Base-by-base conservation (phyloP, 2,329 filamentous ascomycete species). In the Alternaria sp. region DNA sequence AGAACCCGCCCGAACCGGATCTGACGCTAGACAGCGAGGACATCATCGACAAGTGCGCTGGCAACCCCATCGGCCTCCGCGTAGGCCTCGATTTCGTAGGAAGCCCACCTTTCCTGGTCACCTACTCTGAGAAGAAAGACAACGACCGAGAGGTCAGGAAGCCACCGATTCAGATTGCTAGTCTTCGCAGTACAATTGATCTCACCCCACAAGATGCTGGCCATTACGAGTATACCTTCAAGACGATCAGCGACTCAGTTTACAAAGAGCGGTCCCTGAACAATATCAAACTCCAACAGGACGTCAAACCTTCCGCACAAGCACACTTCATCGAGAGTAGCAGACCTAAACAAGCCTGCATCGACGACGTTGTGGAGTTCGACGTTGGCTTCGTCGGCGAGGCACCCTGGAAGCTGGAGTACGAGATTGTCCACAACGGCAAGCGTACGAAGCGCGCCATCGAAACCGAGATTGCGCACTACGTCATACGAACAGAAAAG, bases 41-140 rank as follows among this genome's bases (percentile, higher is more conserved):
- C 62, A 93, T 99, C 41, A 90, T 92, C 51, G 95, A 99, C 77
- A 96, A 96, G 74, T 99, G 95, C 75, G 94, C 93, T 34, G 93
- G 93, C 46, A 97, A 93, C 72, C 92, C 95, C 0, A 91, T 99
- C 61, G 95, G 95, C 39, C 84, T 99, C 54, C 86, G 90, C 10
- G 91, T 99, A 40, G 90, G 95, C 71, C 81, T 99, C 49, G 93
- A 98, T 73, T 83, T 99, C 37, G 90, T 94, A 28, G 95, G 95
- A 60, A 96, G 93, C 0, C 94, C 96, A 44, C 94, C 94, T 1
- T 99, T 99, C 79, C 82, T 83, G n/a, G 83, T 99, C 44, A 82
- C 83, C 23, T 99, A 97, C 75, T 88, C 88, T 41, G 84, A 93
- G 56, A 84, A 88, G 56, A 87, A 86, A 56, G 69, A 86, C 56